phyloP scores from a whole-genome alignment of 768 basidiomycete species.

The Tylopilus sp. region DNA sequence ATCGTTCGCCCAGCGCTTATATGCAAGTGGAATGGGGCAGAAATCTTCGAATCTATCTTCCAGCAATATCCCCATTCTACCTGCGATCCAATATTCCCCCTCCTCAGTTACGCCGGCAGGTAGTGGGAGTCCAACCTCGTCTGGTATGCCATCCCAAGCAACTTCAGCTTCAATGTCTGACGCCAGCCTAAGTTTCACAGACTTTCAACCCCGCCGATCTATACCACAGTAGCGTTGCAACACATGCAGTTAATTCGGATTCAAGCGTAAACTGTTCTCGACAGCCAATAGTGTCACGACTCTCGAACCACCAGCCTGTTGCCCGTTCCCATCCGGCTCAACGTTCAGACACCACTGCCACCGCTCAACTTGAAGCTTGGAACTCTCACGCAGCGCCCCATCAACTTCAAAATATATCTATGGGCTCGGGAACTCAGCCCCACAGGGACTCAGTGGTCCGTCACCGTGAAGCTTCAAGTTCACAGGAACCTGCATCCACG shows the following conservation, averaged over 20 bases:
- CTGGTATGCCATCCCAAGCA: conserved; percentile 1
- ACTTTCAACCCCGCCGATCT: conserved; percentile 12
- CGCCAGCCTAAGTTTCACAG: background rate
- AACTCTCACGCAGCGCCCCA: background rate
- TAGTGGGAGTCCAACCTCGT: background rate
- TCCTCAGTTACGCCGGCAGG: background rate
- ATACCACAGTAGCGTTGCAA: conserved; percentile 16
- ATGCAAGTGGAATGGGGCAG: conserved; percentile 37
- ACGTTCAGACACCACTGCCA: background rate
- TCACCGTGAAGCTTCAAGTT: background rate
- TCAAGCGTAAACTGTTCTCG: background rate
- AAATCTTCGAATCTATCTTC: conserved; percentile 7
- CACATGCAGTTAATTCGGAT: background rate
- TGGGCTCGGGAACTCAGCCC: background rate
- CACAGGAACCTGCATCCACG: background rate
- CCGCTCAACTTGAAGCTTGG: background rate
- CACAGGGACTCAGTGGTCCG: background rate
- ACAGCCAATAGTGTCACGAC: background rate
- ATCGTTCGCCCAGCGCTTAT: conserved; percentile 42
- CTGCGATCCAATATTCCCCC: background rate
- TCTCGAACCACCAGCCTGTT: background rate
- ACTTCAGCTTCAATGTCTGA: conserved; percentile 5
- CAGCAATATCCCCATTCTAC: conserved; percentile 4
- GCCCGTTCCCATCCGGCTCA: background rate
- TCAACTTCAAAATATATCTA: background rate